phyloP scores from a whole-genome alignment of 352 stramenopile genomes.

The Aphanomyces euteiches region DNA sequence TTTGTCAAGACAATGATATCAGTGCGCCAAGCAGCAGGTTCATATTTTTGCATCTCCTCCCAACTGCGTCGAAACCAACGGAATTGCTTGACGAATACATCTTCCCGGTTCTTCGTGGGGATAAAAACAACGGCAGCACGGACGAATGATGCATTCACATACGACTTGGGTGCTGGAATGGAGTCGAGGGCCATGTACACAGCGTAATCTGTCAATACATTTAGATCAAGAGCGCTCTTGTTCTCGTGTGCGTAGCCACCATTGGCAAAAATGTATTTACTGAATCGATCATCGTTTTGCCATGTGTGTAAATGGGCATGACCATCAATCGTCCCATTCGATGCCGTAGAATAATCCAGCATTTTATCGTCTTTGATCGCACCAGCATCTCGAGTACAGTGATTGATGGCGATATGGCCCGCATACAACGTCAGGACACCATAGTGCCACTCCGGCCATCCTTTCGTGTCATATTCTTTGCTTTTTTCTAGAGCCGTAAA shows the following conservation, averaged over 20 bases:
- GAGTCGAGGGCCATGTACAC: slow-evolving; percentile 13
- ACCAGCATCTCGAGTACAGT: not conserved
- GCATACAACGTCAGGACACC: slow-evolving; percentile 14
- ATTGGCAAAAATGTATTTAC: not conserved
- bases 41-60: slow-evolving; percentile 8
- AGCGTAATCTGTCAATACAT: not conserved
- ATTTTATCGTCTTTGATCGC: not conserved
- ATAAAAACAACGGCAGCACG: slow-evolving; percentile 20
- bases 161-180: not conserved
- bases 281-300: not conserved
- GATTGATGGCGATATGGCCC: slow-evolving; percentile 5
- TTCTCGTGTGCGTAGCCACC: not conserved
- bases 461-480: slow-evolving; percentile 8
- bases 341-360: not conserved
- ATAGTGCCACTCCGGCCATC: slow-evolving; percentile 26
- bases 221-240: not conserved
- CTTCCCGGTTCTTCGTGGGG: not conserved
- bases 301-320: not conserved
- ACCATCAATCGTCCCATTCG: not conserved
- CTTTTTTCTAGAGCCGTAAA: slow-evolving; percentile 20
- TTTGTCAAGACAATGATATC: slow-evolving; percentile 15
- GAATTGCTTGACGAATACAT: slow-evolving; percentile 4
- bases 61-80: slow-evolving; percentile 21
- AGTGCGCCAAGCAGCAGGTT: slow-evolving; percentile 15
- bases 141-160: slow-evolving; percentile 7